A percentile compares a stretch with the other conserved stretches of the same genome.
These are phyloP conservation scores for Hamigera avellanea DNA, from an alignment of 495 filamentous ascomycete species.

Conservation along the genomic window DNA sequence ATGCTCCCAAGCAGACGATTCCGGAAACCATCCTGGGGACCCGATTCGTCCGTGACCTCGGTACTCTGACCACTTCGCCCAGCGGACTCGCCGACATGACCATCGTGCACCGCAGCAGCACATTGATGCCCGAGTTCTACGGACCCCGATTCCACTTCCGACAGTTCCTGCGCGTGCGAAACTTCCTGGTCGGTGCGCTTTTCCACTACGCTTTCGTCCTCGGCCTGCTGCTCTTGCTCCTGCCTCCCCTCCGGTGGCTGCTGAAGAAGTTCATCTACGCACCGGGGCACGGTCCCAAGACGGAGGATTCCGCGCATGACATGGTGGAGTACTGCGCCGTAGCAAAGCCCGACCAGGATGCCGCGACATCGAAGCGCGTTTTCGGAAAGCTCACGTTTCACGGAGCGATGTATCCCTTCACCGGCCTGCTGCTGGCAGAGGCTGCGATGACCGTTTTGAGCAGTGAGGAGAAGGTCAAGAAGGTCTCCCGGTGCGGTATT, in stretches of 20 bases:
- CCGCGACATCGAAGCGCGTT: slow-evolving; percentile 34
- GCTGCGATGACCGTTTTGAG: slow-evolving; percentile 61
- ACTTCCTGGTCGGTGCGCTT: slow-evolving; percentile 41
- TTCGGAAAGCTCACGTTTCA: slow-evolving; percentile 45
- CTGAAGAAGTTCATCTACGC: slow-evolving; percentile 41
- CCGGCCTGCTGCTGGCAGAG: slow-evolving; percentile 54
- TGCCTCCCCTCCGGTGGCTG: slow-evolving; percentile 45
- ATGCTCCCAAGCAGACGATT: slow-evolving; percentile 20
- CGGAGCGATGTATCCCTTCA: slow-evolving; percentile 59
- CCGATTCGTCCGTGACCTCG: slow-evolving; percentile 50
- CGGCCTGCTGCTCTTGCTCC: slow-evolving; percentile 36
- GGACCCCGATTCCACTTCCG: slow-evolving; percentile 62
- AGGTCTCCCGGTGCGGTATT: slow-evolving; percentile 53
- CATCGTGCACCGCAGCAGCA: slow-evolving; percentile 68
- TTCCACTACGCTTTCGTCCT: slow-evolving; percentile 46
- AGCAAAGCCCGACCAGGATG: slow-evolving; percentile 28
- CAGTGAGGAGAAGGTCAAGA: slow-evolving; percentile 44
- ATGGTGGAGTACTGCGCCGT: slow-evolving; percentile 54
- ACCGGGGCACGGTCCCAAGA: slow-evolving; percentile 56
- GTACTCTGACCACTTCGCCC: slow-evolving; percentile 52
- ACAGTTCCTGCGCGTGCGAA: slow-evolving; percentile 55
- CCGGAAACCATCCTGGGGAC: slow-evolving; percentile 46
- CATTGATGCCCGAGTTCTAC: slow-evolving; percentile 55
- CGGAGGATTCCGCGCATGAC: slow-evolving; percentile 44
- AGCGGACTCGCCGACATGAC: slow-evolving; percentile 48